Conservation (phyloP, 1,139 yeast species). For the Scheffersomyces cryptocercus region DNA sequence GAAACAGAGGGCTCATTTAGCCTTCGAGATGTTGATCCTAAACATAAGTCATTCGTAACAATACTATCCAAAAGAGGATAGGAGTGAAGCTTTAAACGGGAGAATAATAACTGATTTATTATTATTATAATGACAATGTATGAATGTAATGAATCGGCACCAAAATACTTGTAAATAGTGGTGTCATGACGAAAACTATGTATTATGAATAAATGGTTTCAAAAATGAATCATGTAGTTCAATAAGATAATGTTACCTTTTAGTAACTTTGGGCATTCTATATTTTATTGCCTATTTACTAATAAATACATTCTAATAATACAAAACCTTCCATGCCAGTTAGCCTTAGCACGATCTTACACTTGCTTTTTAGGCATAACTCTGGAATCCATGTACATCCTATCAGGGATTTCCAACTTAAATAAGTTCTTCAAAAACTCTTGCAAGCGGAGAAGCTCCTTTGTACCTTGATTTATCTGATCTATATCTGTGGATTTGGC, state of each 20-base stretch:
- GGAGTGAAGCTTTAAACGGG: not conserved
- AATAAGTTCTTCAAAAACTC: conserved; percentile 67
- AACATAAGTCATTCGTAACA: conserved; percentile 7
- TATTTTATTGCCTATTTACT: no score
- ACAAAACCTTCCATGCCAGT: no score
- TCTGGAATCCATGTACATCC: conserved; percentile 80
- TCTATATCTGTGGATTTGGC: conserved; percentile 77
- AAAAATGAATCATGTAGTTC: no score
- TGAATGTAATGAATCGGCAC: no score
- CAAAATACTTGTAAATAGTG: no score
- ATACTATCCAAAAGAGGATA: conserved; percentile 10
- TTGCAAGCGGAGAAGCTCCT: conserved; percentile 61
- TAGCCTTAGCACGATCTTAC: not conserved
- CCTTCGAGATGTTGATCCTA: conserved; percentile 4
- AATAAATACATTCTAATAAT: no score
- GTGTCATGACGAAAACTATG: no score
- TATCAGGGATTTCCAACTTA: conserved; percentile 70
- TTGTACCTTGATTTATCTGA: conserved; percentile 63
- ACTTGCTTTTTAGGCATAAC: conserved; percentile 26
- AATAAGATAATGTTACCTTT: no score
- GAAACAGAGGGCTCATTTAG: conserved; percentile 20
- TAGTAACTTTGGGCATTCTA: no score
- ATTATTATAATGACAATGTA: not conserved
- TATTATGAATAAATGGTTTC: no score
- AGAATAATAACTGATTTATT: not conserved